Evolutionary conservation across 495 filamentous ascomycete species (phyloP).

Genomic region (Aspergillus panamensis): DNA sequence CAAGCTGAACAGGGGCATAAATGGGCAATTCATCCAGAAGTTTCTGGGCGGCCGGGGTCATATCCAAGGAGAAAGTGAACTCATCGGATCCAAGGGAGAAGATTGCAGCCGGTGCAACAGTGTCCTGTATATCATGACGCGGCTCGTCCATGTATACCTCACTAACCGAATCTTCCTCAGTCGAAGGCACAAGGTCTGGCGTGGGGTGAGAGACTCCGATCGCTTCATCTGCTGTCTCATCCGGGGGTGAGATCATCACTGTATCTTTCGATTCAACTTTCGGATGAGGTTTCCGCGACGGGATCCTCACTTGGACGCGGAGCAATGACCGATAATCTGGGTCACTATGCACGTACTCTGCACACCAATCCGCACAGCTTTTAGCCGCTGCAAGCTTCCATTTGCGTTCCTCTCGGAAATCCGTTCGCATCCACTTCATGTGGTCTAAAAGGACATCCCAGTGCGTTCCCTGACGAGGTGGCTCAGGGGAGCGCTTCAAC

Average conservation of each 20-base stretch:
- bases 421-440: constrained; percentile 95
- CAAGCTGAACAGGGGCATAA: constrained; percentile 62
- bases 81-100: constrained; percentile 81
- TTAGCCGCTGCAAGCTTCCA: constrained; percentile 84
- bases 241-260: constrained; percentile 25
- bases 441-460: constrained; percentile 84
- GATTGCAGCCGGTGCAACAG: constrained; percentile 63
- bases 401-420: constrained; percentile 90
- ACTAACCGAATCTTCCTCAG: constrained; percentile 53
- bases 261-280: constrained; percentile 22
- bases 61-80: constrained; percentile 72
- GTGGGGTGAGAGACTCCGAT: constrained; percentile 49
- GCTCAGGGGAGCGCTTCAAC: constrained; percentile 73
- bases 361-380: constrained; percentile 73
- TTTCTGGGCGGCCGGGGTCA: constrained; percentile 72
- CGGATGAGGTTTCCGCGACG: constrained; percentile 19
- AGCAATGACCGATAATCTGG: constrained; percentile 59
- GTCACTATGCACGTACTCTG: constrained; percentile 67
- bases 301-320: constrained; percentile 57
- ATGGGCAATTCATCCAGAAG: constrained; percentile 82
- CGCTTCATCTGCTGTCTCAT: constrained; percentile 34
- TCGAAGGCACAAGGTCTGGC: constrained; percentile 68
- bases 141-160: constrained; percentile 48
- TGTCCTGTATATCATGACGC: constrained; percentile 37
- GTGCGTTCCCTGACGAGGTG: constrained; percentile 67